These are phyloP conservation scores for Nitzschia putrida DNA, from an alignment of 108 stramenopile species.

Conservation along the genomic window DNA sequence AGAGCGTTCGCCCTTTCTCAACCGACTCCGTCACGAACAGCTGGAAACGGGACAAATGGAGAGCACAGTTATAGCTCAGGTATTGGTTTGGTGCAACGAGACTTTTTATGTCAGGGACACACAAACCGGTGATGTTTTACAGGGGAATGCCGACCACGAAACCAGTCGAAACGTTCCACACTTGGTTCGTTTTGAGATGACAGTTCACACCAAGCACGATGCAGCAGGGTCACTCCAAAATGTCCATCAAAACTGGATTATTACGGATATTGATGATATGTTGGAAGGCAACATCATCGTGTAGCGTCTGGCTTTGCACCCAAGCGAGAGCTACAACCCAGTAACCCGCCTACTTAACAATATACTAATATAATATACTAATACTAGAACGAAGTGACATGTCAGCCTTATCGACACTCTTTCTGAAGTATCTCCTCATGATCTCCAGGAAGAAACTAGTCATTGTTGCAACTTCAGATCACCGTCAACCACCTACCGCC, in stretches of 20 bases:
- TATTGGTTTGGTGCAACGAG: conserved; percentile 37
- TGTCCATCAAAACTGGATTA: conserved; percentile 29
- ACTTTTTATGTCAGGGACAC: conserved; percentile 33
- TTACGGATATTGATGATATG: conserved; percentile 46
- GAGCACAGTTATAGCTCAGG: conserved; percentile 36
- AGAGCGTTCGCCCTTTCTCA: conserved; percentile 7
- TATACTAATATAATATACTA: too few species aligned
- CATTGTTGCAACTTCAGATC: too few species aligned
- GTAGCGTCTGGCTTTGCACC: not conserved
- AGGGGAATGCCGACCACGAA: conserved; percentile 15
- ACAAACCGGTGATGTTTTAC: conserved; percentile 14
- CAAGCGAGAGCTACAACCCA: too few species aligned
- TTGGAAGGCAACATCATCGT: conserved; percentile 34
- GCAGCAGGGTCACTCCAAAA: conserved; percentile 13
- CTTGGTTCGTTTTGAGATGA: conserved; percentile 14
- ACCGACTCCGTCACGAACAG: conserved; percentile 12
- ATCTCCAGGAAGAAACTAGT: too few species aligned
- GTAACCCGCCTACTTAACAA: too few species aligned
- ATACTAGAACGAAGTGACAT: too few species aligned
- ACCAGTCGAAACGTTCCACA: conserved; percentile 5
- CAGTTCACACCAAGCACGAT: conserved; percentile 11
- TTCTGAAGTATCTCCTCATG: too few species aligned
- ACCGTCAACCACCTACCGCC: too few species aligned
- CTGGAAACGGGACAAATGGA: conserved; percentile 30
- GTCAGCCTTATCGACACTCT: too few species aligned